Percentiles rank a stretch among this genome's conserved stretches.
These are phyloP conservation scores for Phytopythium montanum DNA, from an alignment of 352 stramenopile species.

Conservation along the genomic window DNA sequence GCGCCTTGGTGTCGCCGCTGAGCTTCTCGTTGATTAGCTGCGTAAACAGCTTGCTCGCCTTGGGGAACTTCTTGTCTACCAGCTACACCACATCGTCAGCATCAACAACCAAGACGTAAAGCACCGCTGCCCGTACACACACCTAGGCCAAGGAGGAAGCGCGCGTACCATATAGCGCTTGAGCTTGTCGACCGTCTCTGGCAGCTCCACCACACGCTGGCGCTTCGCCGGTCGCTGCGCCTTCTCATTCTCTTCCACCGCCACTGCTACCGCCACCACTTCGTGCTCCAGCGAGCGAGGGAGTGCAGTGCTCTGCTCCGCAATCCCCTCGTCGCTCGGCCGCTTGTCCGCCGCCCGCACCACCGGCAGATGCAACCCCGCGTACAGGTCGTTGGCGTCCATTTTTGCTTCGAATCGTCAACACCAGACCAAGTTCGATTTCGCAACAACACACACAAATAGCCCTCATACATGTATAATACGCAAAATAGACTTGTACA, in stretches of 20 bases:
- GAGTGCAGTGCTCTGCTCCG: not conserved
- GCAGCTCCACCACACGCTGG: constrained; percentile 30
- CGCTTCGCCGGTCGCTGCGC: not conserved
- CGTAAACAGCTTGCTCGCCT: constrained; percentile 54
- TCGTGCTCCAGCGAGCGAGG: not conserved
- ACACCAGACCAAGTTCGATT: too few relatives aligned
- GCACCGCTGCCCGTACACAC: too few relatives aligned
- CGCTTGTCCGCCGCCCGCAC: constrained; percentile 26
- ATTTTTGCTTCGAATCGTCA: not conserved
- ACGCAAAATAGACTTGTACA: too few relatives aligned
- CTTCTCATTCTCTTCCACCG: constrained; percentile 10
- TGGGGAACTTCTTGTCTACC: constrained; percentile 73
- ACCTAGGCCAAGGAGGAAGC: too few relatives aligned
- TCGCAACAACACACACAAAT: too few relatives aligned
- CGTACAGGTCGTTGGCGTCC: constrained; percentile 43
- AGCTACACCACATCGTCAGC: constrained; percentile 21
- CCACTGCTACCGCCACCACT: not conserved
- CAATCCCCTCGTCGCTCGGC: not conserved
- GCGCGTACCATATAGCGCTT: constrained; percentile 59
- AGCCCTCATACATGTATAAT: too few relatives aligned
- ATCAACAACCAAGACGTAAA: too few relatives aligned
- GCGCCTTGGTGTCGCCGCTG: constrained; percentile 20
- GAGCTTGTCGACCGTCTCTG: constrained; percentile 44
- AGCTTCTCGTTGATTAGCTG: constrained; percentile 46
- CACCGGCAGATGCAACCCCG: constrained; percentile 40